Percentiles rank a stretch among this genome's conserved stretches.
phyloP scores from a whole-genome alignment of 169 alveolate species.

The Plasmodium billcollinsi region DNA sequence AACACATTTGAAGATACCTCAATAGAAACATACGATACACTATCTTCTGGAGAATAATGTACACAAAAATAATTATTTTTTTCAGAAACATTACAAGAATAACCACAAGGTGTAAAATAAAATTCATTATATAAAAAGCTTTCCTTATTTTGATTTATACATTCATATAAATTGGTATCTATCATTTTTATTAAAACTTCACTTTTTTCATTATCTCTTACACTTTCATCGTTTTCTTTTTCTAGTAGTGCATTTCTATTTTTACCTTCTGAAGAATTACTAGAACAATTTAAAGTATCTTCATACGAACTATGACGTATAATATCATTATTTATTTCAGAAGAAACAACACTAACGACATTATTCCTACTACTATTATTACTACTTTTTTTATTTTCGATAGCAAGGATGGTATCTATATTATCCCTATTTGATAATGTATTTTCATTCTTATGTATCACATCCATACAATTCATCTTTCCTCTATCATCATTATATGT shows the following conservation, averaged over 20 bases:
- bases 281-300: too few relatives aligned
- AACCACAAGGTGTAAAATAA: conserved; percentile 63
- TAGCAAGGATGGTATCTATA: too few relatives aligned
- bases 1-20: conserved; percentile 23
- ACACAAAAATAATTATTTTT: conserved; percentile 66
- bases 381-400: too few relatives aligned
- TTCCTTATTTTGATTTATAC: conserved; percentile 21
- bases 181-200: conserved; percentile 13
- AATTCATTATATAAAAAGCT: conserved; percentile 45
- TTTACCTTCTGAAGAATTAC: background rate
- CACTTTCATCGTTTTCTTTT: background rate
- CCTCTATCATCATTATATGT: background rate
- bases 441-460: background rate
- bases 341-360: too few relatives aligned
- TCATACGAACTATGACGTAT: too few relatives aligned
- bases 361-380: too few relatives aligned
- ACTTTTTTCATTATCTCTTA: background rate
- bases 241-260: background rate
- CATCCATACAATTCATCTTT: conserved; percentile 8
- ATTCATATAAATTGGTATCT: conserved; percentile 54
- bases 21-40: conserved; percentile 61
- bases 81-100: conserved; percentile 47
- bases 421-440: too few relatives aligned
- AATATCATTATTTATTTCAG: too few relatives aligned
- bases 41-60: conserved; percentile 71